Conservation (phyloP, 2,329 filamentous ascomycete species). For the Cercospora nicotianae region DNA sequence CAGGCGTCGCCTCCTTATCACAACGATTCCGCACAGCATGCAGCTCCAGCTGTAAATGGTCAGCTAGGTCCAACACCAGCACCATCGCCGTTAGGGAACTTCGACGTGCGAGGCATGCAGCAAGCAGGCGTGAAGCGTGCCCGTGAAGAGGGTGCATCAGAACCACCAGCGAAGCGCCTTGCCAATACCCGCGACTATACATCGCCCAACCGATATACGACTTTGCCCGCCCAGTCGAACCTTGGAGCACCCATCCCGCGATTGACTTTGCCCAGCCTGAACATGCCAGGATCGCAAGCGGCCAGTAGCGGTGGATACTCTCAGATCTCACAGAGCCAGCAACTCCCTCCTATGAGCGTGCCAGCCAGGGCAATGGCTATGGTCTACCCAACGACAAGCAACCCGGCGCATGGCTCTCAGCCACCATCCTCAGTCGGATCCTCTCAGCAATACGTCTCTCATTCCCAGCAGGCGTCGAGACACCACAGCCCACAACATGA, state of each 20-base stretch:
- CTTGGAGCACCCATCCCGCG: slow-evolving; percentile 45
- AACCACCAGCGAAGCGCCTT: slow-evolving; percentile 58
- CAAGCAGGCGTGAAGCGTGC: slow-evolving; percentile 56
- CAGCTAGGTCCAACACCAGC: slow-evolving; percentile 44
- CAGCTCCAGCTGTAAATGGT: slow-evolving; percentile 44
- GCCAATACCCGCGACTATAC: slow-evolving; percentile 31
- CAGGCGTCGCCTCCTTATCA: slow-evolving; percentile 53
- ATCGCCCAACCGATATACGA: slow-evolving; percentile 36
- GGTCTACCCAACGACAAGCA: slow-evolving; percentile 64
- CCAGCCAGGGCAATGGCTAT: slow-evolving; percentile 68
- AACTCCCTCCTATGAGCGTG: slow-evolving; percentile 63
- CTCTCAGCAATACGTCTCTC: slow-evolving; percentile 24
- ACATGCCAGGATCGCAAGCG: slow-evolving; percentile 54
- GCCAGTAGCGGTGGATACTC: slow-evolving; percentile 27
- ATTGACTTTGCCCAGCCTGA: slow-evolving; percentile 70
- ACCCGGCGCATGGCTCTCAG: slow-evolving; percentile 50
- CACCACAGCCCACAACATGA: slow-evolving; percentile 53
- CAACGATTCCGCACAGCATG: slow-evolving; percentile 35
- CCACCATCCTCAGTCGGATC: slow-evolving; percentile 27
- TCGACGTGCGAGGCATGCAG: slow-evolving; percentile 38
- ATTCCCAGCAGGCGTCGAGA: slow-evolving; percentile 43
- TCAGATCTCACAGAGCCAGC: slow-evolving; percentile 37
- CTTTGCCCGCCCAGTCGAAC: slow-evolving; percentile 38
- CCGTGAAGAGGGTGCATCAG: slow-evolving; percentile 55
- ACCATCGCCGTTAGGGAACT: slow-evolving; percentile 44